Conservation (phyloP, 208 protist species). For the Wallacemonas collosoma region DNA sequence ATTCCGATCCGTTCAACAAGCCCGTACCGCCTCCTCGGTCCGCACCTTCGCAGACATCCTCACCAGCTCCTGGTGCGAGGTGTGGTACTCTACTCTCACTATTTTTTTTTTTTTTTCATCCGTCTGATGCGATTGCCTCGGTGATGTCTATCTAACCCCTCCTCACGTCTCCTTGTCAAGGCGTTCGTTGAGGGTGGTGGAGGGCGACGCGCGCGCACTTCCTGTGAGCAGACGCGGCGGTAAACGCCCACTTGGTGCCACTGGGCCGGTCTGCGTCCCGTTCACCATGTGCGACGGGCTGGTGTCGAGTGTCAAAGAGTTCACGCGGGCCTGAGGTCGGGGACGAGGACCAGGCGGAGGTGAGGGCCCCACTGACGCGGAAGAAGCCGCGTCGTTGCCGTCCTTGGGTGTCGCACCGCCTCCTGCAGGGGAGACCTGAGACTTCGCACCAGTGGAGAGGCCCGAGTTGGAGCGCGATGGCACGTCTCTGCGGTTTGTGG, state of each 20-base stretch:
- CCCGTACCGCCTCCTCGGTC: too few relatives aligned
- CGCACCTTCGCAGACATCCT: too few relatives aligned
- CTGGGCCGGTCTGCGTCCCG: not conserved
- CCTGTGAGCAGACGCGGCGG: conserved; percentile 1
- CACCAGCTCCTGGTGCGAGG: too few relatives aligned
- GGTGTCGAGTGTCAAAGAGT: not conserved
- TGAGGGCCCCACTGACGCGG: not conserved
- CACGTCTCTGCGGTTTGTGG: too few relatives aligned
- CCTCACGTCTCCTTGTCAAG: not conserved
- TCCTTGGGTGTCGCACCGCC: not conserved
- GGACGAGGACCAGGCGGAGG: not conserved
- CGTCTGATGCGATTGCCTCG: not conserved
- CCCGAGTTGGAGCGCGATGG: too few relatives aligned
- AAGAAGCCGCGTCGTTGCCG: not conserved
- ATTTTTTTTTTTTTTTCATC: not conserved
- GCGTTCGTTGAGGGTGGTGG: not conserved
- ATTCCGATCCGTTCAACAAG: too few relatives aligned
- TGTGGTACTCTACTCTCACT: too few relatives aligned
- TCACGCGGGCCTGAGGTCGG: conserved; percentile 3
- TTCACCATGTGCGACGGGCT: not conserved
- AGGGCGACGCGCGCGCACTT: not conserved
- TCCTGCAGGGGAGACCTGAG: not conserved
- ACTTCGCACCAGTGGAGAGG: too few relatives aligned
- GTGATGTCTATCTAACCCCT: not conserved
- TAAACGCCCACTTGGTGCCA: not conserved